Evolutionary conservation across 176 grass and related monocot genomes (phyloP), one percentile per base, ranked within the genome.

Genomic region (Bolboschoenus planiculmis): DNA sequence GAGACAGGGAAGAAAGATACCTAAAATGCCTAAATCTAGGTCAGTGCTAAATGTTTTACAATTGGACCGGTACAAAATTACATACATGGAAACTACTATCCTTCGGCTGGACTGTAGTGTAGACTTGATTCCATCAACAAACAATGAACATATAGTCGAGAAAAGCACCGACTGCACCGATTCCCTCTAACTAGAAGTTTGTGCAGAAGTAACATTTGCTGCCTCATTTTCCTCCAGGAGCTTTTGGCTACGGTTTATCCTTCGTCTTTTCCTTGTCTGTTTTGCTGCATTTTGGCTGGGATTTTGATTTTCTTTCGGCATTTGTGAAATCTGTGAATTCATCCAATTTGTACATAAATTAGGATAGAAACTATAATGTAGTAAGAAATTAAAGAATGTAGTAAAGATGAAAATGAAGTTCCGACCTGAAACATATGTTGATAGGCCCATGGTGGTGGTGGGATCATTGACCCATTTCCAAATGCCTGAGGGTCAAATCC

Each of bases 401-500:
- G 8, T 9, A 82, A 87, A 84, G 24, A 39, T n/a, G 35, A 18
- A 82, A 80, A 81, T 35, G 83, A 87, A 72, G 79, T 60, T 31
- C 47, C 36, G 50, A 99, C 92, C 93, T 99, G 91, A 60, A 93
- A 85, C 87, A 95, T 89, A 78, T 91, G 89, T 68, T 91, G 96
- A 89, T 93, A 99, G 66, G 92, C 90, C 83, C 92, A 90, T 71
- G 91, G 92, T 65, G 80, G 58, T 46, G 43, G 80, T 63, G 60
- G 56, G 84, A 95, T 93, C 84, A 93, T 79, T n/a, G 92, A 89
- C 59, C 92, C 92, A 87, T 91, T 99, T 80, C 91, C 96, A 91
- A 99, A 93, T 86, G 91, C 86, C 54, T 93, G 89, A n/a, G 89
- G 91, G 31, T 95, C 96, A 93, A 93, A 90, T 48, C 89, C 86